A percentile compares a stretch with the other conserved stretches of the same genome.
Evolutionary conservation across 148 eudicot species (phyloP).

Genomic region (Suaeda aralocaspica): DNA sequence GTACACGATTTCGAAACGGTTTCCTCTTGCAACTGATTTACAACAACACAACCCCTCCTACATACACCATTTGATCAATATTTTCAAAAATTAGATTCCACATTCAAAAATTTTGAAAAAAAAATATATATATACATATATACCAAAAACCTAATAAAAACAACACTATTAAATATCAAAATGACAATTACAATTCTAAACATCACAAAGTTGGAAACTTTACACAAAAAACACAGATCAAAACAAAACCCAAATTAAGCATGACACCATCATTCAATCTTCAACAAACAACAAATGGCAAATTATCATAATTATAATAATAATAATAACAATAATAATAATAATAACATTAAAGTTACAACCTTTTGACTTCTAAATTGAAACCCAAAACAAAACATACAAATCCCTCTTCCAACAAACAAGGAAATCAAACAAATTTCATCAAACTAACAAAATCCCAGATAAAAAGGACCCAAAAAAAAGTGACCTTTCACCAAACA

Average conservation of each 20-base stretch:
- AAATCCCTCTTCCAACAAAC: constrained; percentile 4
- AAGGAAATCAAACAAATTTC: not conserved
- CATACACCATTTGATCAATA: not conserved
- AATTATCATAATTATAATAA: constrained; percentile 1
- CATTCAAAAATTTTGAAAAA: constrained; percentile 8
- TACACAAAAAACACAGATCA: constrained; percentile 22
- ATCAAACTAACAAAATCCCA: not conserved
- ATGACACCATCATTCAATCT: not conserved
- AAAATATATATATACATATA: not conserved
- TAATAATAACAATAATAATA: too few relatives aligned
- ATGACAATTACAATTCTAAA: not conserved
- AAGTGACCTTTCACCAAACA: constrained; percentile 11
- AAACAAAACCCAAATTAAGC: not conserved
- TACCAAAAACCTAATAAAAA: too few relatives aligned
- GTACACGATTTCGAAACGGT: constrained; percentile 5
- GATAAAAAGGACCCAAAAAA: constrained; percentile 10
- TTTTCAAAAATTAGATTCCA: constrained; percentile 8
- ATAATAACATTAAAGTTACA: constrained; percentile 16
- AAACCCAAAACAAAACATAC: constrained; percentile 16
- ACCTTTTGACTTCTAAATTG: constrained; percentile 19
- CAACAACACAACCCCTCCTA: constrained; percentile 10
- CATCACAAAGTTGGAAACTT: constrained; percentile 2
- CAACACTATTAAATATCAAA: not conserved
- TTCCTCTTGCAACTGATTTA: constrained; percentile 6
- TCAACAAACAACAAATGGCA: not conserved